Base-by-base conservation (phyloP, 371 early-diverging fungal genomes). In the Syncephalastrum sp. region DNA sequence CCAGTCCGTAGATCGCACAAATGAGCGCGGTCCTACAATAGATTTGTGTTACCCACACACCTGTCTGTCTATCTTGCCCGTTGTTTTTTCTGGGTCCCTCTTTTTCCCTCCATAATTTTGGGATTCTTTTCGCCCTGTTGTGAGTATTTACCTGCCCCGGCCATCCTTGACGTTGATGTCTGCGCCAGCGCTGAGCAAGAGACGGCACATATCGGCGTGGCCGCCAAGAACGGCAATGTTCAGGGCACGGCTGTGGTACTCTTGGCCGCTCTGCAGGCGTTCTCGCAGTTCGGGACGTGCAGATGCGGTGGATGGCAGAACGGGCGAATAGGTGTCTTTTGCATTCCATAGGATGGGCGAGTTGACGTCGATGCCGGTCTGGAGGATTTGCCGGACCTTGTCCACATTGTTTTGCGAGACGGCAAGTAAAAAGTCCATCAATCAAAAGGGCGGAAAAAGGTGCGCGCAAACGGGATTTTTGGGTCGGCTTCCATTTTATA, bases 171-270 rank as follows among this genome's bases (percentile, higher is more conserved):
- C 65, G 47, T 81, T 82, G 29, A 83, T 72, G 58, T 84, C 82
- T 3, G 88, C 88, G n/a, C 85, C 85, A 1, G 82, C 78, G 60
- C 81, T 81, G 8, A 87, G 61, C 50, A 87, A 57, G 25, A 73
- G 68, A 16, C 79, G 57, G 3, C 84, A 78, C 75, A 86, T 85
- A 43, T 83, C 76, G 6, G 77, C 65, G 59, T 85, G 72, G 2
- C 90, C 89, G 44, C 85, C 83, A 12, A 88, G 52, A 5, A 87
- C 86, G 17, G 90, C 90, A 47, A 89, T 74, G 56, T 87, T 83
- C n/a, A 90, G 58, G 3, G 88, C 82, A 42, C 84, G 82, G 17
- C 81, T 77, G 24, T 70, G 72, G 64, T 83, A 85, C 24, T 70
- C 70, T 55, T 75, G 67, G 51, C 73, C 64, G 10, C 42, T 56